Evolutionary conservation across 2,329 filamentous ascomycete genomes (phyloP).

Genomic region (Dactylellina haptotyla): DNA sequence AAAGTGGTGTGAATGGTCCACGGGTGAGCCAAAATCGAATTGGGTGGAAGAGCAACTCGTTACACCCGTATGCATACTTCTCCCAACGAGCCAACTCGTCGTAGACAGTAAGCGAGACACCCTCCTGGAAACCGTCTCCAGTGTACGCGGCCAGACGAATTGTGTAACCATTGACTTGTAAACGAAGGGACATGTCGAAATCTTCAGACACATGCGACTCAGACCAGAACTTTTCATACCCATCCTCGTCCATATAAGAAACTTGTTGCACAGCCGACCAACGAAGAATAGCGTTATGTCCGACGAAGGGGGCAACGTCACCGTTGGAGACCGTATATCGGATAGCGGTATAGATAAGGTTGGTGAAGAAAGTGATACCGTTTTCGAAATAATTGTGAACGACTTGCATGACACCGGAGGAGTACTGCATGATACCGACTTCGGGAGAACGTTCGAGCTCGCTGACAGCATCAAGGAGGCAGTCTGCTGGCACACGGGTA

Average conservation of each 20-base stretch:
- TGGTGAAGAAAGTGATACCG: constrained; percentile 76
- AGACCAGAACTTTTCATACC: constrained; percentile 83
- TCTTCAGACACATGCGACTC: constrained; percentile 83
- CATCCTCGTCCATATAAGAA: constrained; percentile 74
- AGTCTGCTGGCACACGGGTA: constrained; percentile 80
- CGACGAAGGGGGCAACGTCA: constrained; percentile 80
- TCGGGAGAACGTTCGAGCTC: constrained; percentile 84
- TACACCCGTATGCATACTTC: constrained; percentile 86
- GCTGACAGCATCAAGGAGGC: constrained; percentile 79
- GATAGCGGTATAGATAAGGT: constrained; percentile 80
- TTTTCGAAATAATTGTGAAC: constrained; percentile 78
- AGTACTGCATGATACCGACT: constrained; percentile 81
- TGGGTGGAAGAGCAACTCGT: constrained; percentile 82
- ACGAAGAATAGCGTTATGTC: constrained; percentile 80
- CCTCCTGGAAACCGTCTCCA: constrained; percentile 81
- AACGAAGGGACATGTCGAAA: constrained; percentile 81
- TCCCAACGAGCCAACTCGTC: constrained; percentile 87
- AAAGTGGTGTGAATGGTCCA: constrained; percentile 82
- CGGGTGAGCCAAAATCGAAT: constrained; percentile 76
- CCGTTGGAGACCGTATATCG: constrained; percentile 80
- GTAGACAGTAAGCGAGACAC: constrained; percentile 84
- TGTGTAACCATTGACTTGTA: constrained; percentile 77
- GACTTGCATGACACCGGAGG: constrained; percentile 81
- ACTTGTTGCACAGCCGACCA: constrained; percentile 81
- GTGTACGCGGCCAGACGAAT: constrained; percentile 78